Evolutionary conservation across 2,329 filamentous ascomycete genomes (phyloP).

Genomic region (Fusarium neocosmosporiellum): DNA sequence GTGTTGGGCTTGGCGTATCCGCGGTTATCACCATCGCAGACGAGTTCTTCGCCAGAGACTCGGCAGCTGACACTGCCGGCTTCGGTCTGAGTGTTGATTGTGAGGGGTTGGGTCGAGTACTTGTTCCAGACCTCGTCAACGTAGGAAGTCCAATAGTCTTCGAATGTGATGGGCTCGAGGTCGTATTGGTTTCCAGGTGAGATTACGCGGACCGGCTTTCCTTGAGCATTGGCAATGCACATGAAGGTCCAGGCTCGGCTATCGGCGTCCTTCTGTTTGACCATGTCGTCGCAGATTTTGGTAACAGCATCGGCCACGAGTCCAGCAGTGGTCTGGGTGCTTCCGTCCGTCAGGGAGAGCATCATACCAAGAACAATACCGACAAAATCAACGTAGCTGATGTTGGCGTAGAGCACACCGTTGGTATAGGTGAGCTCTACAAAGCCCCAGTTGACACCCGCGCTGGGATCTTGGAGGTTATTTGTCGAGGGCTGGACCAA

Average conservation of each 20-base stretch:
- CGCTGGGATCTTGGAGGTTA: constrained; percentile 56
- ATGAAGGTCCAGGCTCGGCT: constrained; percentile 57
- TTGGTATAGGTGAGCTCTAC: constrained; percentile 59
- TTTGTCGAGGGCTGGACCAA: constrained; percentile 62
- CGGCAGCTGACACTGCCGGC: constrained; percentile 55
- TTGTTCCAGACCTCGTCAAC: constrained; percentile 59
- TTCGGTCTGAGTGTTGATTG: constrained; percentile 56
- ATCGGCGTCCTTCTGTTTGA: constrained; percentile 51
- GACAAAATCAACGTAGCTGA: constrained; percentile 64
- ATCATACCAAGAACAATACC: constrained; percentile 63
- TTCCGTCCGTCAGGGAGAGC: constrained; percentile 52
- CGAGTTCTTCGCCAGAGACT: constrained; percentile 49
- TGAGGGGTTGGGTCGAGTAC: constrained; percentile 52
- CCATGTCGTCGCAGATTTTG: constrained; percentile 55
- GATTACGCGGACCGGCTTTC: constrained; percentile 56
- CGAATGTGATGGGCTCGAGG: constrained; percentile 50
- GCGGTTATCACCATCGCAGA: constrained; percentile 56
- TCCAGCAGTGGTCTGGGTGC: constrained; percentile 53
- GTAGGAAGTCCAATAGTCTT: constrained; percentile 57
- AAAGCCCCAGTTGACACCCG: constrained; percentile 60
- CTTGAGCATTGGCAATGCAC: constrained; percentile 53
- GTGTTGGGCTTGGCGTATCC: constrained; percentile 56
- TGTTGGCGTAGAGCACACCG: constrained; percentile 58
- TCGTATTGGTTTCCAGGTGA: constrained; percentile 56
- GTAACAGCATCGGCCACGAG: constrained; percentile 50